Conservation (phyloP, 805 yeast genomes). For the Candida taoyuanica region DNA sequence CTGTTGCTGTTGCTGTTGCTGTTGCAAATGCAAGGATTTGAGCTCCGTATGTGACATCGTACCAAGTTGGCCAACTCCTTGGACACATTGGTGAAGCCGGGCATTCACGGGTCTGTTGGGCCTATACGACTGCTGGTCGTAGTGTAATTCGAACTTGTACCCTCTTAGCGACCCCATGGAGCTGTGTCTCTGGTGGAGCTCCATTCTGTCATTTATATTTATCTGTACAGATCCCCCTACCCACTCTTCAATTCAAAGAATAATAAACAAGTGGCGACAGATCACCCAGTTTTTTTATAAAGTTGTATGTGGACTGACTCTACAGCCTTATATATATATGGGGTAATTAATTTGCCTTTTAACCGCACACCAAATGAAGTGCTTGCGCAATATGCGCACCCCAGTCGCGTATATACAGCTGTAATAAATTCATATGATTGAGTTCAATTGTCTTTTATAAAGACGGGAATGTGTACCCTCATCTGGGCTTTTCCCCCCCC, state of each 20-base stretch:
- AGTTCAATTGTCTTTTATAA: too few species aligned
- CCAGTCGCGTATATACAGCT: too few species aligned
- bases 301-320: too few species aligned
- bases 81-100: slow-evolving; percentile 6
- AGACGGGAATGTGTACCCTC: too few species aligned
- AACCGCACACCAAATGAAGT: too few species aligned
- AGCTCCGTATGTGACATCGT: background rate
- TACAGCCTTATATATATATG: too few species aligned
- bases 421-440: too few species aligned
- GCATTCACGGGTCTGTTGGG: slow-evolving; percentile 18
- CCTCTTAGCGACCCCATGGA: slow-evolving; percentile 9
- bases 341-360: too few species aligned
- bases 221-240: background rate
- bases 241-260: background rate
- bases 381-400: too few species aligned
- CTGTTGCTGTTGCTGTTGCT: background rate
- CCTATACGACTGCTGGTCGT: slow-evolving; percentile 10
- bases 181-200: slow-evolving; percentile 11
- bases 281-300: too few species aligned
- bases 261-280: too few species aligned
- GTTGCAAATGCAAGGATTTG: background rate
- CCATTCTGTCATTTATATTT: background rate
- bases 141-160: slow-evolving; percentile 15
- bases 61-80: background rate
- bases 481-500: too few species aligned